Percentiles rank a stretch among this genome's conserved stretches.
Evolutionary conservation across 2,329 filamentous ascomycete species (phyloP).

Genomic region (Akanthomyces uredinophilus): DNA sequence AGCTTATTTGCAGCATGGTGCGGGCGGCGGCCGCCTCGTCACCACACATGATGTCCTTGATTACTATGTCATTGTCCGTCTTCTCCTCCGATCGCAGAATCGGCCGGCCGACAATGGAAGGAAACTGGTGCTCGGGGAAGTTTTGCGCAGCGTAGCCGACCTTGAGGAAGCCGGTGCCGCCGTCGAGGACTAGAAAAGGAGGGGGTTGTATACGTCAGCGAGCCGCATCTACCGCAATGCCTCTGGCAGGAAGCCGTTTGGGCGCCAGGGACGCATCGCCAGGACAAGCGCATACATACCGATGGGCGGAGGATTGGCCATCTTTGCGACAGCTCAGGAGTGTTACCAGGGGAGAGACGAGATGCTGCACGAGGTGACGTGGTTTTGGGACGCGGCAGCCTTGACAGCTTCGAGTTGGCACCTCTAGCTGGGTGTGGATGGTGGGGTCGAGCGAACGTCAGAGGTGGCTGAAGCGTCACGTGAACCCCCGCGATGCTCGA

Average conservation of each 20-base stretch:
- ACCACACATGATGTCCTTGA: slow-evolving; percentile 99
- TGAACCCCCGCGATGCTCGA: slow-evolving; percentile 29
- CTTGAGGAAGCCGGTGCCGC: slow-evolving; percentile 99
- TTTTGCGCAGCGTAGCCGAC: slow-evolving; percentile 99
- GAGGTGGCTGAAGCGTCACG: slow-evolving; percentile 34
- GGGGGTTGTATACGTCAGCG: slow-evolving; percentile 20
- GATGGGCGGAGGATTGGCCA: slow-evolving; percentile 51
- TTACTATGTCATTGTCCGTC: slow-evolving; percentile 56
- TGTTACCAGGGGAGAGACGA: background rate
- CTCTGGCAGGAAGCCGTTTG: slow-evolving; percentile 17
- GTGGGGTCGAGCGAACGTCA: slow-evolving; percentile 35
- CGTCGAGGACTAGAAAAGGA: slow-evolving; percentile 76
- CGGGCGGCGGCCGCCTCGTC: slow-evolving; percentile 94
- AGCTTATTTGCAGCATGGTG: slow-evolving; percentile 97
- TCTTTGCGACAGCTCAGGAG: slow-evolving; percentile 28
- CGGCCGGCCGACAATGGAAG: slow-evolving; percentile 94
- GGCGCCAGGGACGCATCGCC: slow-evolving; percentile 8
- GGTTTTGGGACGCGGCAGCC: slow-evolving; percentile 5
- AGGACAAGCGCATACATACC: slow-evolving; percentile 34
- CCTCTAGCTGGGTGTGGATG: slow-evolving; percentile 17
- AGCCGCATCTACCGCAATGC: slow-evolving; percentile 10
- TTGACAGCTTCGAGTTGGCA: slow-evolving; percentile 7
- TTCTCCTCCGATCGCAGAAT: slow-evolving; percentile 95
- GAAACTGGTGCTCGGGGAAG: slow-evolving; percentile 98
- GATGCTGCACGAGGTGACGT: slow-evolving; percentile 13